Percentiles rank a stretch among this genome's conserved stretches.
Evolutionary conservation across 2,329 filamentous ascomycete genomes (phyloP).

Genomic region (Capronia epimyces): DNA sequence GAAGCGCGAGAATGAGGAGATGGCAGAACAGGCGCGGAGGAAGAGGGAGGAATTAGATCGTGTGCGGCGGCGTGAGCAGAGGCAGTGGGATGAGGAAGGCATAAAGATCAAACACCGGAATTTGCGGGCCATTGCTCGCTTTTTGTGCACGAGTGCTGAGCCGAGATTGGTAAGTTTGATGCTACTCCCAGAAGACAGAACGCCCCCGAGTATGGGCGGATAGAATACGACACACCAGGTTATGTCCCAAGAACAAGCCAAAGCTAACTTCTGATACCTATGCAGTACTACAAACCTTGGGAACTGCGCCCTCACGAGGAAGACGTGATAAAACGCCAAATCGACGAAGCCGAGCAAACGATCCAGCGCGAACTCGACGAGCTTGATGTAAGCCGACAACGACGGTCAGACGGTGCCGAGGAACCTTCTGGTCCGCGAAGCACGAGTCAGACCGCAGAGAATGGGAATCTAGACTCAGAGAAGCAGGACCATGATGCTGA

Average conservation of each 20-base stretch:
- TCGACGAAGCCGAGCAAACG: slow-evolving; percentile 57
- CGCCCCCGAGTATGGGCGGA: too few species aligned
- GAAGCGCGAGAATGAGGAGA: slow-evolving; percentile 63
- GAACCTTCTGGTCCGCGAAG: not conserved
- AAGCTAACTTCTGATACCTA: not conserved
- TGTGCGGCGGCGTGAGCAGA: slow-evolving; percentile 63
- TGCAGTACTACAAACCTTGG: slow-evolving; percentile 72
- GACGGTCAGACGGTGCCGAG: not conserved
- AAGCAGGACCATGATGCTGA: slow-evolving; percentile 5
- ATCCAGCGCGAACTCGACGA: slow-evolving; percentile 62
- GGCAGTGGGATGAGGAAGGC: slow-evolving; percentile 63
- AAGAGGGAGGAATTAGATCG: slow-evolving; percentile 58
- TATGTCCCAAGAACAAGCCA: slow-evolving; percentile 10
- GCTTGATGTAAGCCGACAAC: slow-evolving; percentile 47
- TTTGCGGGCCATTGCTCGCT: slow-evolving; percentile 65
- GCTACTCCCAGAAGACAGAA: too few species aligned
- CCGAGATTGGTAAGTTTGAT: slow-evolving; percentile 55
- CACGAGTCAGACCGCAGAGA: not conserved
- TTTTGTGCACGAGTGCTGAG: slow-evolving; percentile 63
- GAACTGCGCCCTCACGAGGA: slow-evolving; percentile 65
- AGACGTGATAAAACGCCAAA: slow-evolving; percentile 63
- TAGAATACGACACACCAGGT: too few species aligned
- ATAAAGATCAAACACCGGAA: slow-evolving; percentile 60
- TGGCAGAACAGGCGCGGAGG: slow-evolving; percentile 63
- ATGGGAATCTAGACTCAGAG: not conserved